Evolutionary conservation across 768 basidiomycete genomes (phyloP).

Genomic region (Leccinum aurantiacum): DNA sequence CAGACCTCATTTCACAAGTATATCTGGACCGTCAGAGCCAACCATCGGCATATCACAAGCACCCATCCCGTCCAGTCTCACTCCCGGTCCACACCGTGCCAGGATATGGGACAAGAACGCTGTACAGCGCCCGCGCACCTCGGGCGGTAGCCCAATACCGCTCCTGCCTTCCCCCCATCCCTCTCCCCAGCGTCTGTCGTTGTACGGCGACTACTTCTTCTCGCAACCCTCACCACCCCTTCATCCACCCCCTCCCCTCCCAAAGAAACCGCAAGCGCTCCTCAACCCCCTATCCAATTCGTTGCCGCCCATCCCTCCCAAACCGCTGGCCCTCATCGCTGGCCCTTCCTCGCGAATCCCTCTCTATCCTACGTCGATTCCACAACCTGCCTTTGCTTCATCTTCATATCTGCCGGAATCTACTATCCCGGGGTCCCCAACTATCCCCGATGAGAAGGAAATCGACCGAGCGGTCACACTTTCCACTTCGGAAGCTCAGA

Average conservation of each 20-base stretch:
- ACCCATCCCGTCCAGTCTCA: constrained; percentile 27
- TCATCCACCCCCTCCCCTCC: constrained; percentile 31
- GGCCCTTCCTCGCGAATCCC: constrained; percentile 25
- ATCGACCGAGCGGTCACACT: constrained; percentile 49
- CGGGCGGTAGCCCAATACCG: constrained; percentile 1
- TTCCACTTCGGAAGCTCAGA: constrained; percentile 39
- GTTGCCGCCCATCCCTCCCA: constrained; percentile 43
- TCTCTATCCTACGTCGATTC: constrained; percentile 35
- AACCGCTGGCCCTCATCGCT: constrained; percentile 29
- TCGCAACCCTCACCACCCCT: constrained; percentile 17
- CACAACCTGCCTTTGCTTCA: constrained; percentile 16
- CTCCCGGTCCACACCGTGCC: constrained; percentile 24
- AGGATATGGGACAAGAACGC: constrained; percentile 20
- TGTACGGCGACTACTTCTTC: constrained; percentile 33
- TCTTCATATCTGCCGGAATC: constrained; percentile 9
- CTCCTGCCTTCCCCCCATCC: constrained; percentile 10
- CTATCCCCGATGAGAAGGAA: constrained; percentile 43
- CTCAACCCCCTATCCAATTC: constrained; percentile 33
- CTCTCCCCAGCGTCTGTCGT: constrained; percentile 14
- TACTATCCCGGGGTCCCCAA: constrained; percentile 8
- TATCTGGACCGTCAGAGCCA: constrained; percentile 12
- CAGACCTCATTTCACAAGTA: constrained; percentile 25
- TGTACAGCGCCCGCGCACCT: constrained; percentile 15
- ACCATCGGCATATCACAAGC: constrained; percentile 4
- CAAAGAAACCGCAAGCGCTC: constrained; percentile 30